phyloP scores from a whole-genome alignment of 768 basidiomycete species.

The Leucogyrophana mollusca region DNA sequence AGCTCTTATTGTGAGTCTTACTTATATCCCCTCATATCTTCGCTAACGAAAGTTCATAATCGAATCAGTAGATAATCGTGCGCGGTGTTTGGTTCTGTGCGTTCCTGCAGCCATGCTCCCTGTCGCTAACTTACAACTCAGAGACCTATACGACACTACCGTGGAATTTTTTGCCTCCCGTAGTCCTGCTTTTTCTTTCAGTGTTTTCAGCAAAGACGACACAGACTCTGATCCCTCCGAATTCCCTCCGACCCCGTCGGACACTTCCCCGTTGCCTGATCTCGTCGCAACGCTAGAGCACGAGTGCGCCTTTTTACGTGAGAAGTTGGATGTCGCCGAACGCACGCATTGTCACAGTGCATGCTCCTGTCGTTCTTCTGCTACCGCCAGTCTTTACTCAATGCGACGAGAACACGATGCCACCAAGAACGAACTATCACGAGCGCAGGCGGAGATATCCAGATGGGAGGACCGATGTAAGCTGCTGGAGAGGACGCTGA shows the following conservation, averaged over 20 bases:
- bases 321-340: conserved; percentile 38
- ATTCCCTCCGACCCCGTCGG: conserved; percentile 26
- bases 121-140: conserved; percentile 46
- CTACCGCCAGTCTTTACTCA: conserved; percentile 39
- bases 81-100: conserved; percentile 35
- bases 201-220: conserved; percentile 25
- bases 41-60: conserved; percentile 9
- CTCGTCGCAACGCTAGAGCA: conserved; percentile 36
- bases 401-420: conserved; percentile 56
- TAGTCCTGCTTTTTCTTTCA: conserved; percentile 33
- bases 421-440: conserved; percentile 53
- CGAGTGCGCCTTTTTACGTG: conserved; percentile 45
- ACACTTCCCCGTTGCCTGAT: conserved; percentile 39
- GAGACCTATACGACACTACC: conserved; percentile 50
- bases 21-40: not conserved
- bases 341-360: conserved; percentile 30
- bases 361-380: conserved; percentile 34
- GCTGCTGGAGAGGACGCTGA: conserved; percentile 60
- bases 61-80: conserved; percentile 35
- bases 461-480: conserved; percentile 63
- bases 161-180: conserved; percentile 58
- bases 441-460: conserved; percentile 50
- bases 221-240: conserved; percentile 20
- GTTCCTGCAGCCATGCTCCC: conserved; percentile 40
- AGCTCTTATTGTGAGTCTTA: conserved; percentile 8